Evolutionary conservation across 202 grass and related monocot genomes (phyloP).

Genomic region (Carex arenaria): DNA sequence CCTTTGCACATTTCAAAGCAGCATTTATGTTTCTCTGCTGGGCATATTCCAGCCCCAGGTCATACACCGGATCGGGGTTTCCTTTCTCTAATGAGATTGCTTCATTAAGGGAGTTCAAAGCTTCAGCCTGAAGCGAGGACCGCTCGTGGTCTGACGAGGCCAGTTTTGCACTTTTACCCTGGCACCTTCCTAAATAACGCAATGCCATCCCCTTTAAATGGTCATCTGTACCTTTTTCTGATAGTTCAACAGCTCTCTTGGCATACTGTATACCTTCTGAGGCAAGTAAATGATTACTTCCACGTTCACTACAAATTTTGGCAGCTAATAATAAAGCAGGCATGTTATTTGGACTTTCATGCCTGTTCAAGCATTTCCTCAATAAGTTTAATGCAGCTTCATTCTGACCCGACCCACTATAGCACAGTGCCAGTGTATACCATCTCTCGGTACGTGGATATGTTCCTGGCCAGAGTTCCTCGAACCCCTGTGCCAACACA

Average conservation of each 20-base stretch:
- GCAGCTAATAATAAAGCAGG: slow-evolving; percentile 69
- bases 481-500: slow-evolving; percentile 57
- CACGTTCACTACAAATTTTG: slow-evolving; percentile 67
- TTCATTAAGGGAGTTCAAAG: slow-evolving; percentile 69
- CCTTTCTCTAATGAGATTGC: slow-evolving; percentile 43
- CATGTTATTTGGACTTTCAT: slow-evolving; percentile 70
- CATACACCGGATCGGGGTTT: slow-evolving; percentile 72
- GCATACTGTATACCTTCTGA: slow-evolving; percentile 83
- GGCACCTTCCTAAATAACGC: slow-evolving; percentile 62
- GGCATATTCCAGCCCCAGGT: slow-evolving; percentile 75
- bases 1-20: slow-evolving; percentile 82
- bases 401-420: slow-evolving; percentile 50
- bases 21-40: slow-evolving; percentile 73
- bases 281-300: slow-evolving; percentile 37
- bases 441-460: slow-evolving; percentile 81
- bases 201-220: slow-evolving; percentile 78
- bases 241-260: slow-evolving; percentile 45
- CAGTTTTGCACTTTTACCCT: slow-evolving; percentile 64
- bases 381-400: slow-evolving; percentile 76
- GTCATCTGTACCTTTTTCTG: slow-evolving; percentile 29
- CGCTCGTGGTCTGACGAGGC: slow-evolving; percentile 80
- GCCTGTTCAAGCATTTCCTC: slow-evolving; percentile 67
- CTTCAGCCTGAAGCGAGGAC: slow-evolving; percentile 69
- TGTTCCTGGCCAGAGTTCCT: slow-evolving; percentile 84
- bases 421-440: slow-evolving; percentile 79